Conservation (phyloP, 441 rosid species). For the Pelargonium australe region DNA sequence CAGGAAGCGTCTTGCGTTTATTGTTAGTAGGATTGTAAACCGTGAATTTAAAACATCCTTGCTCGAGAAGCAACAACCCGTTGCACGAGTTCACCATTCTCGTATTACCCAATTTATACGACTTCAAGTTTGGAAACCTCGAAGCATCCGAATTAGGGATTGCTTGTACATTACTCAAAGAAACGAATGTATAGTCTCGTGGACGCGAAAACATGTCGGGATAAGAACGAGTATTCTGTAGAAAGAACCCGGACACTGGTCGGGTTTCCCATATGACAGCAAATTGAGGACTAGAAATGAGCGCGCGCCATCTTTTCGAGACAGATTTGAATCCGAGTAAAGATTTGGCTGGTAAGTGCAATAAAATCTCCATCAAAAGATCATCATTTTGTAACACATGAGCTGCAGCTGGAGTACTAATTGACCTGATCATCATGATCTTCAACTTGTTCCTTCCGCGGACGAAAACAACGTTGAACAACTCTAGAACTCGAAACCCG, state of each 20-base stretch:
- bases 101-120: not conserved
- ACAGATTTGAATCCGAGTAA: not conserved
- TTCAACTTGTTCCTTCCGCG: not conserved
- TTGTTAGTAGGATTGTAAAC: not conserved
- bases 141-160: not conserved
- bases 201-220: not conserved
- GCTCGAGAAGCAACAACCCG: not conserved
- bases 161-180: not conserved
- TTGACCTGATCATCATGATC: not conserved
- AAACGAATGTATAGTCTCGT: not conserved
- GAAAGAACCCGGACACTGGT: not conserved
- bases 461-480: not conserved
- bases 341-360: not conserved
- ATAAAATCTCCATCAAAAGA: not conserved
- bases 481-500: not conserved
- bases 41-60: not conserved
- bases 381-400: not conserved
- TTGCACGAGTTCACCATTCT: constrained; percentile 3
- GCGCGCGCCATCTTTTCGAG: not conserved
- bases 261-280: not conserved
- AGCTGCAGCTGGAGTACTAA: not conserved
- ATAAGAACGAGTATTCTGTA: not conserved
- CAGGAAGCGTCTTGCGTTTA: not conserved
- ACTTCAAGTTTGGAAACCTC: not conserved
- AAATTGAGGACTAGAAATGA: not conserved